Evolutionary conservation across 805 yeast genomes (phyloP).

Genomic region (Candida golubevii): DNA sequence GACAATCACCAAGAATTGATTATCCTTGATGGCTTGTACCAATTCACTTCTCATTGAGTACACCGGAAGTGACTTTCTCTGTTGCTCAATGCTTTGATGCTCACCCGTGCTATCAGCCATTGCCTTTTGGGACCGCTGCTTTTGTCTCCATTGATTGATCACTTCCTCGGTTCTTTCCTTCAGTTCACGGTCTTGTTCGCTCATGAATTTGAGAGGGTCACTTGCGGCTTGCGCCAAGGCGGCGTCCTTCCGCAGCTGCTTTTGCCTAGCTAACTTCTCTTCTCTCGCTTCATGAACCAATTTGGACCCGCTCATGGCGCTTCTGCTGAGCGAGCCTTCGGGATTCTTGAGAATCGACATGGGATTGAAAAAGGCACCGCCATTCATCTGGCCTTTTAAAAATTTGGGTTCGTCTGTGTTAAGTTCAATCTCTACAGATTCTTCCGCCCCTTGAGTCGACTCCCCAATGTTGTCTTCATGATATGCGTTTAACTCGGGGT

Average conservation of each 20-base stretch:
- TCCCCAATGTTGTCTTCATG: constrained; percentile 19
- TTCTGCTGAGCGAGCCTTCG: constrained; percentile 72
- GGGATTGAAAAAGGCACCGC: constrained; percentile 41
- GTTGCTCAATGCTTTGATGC: constrained; percentile 21
- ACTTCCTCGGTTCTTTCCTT: constrained; percentile 11
- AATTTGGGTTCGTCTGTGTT: constrained; percentile 68
- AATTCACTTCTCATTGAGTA: constrained; percentile 57
- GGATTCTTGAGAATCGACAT: constrained; percentile 64
- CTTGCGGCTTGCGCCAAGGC: constrained; percentile 5
- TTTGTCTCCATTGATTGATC: constrained; percentile 14
- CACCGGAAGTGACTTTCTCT: constrained; percentile 66
- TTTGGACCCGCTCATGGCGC: constrained; percentile 71
- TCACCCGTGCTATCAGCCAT: constrained; percentile 3
- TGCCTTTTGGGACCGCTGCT: constrained; percentile 10
- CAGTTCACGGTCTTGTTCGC: constrained; percentile 7
- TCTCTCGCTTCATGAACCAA: constrained; percentile 64
- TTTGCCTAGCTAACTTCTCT: constrained; percentile 46
- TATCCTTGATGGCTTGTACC: constrained; percentile 57
- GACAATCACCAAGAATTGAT: constrained; percentile 77
- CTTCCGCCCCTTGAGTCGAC: constrained; percentile 26
- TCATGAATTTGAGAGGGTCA: constrained; percentile 10
- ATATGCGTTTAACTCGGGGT: constrained; percentile 49
- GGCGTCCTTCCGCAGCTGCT: constrained; percentile 40
- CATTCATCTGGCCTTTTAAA: constrained; percentile 49
- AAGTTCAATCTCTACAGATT: constrained; percentile 70